Evolutionary conservation across 371 early-diverging fungal species (phyloP).

Genomic region (Mucor circinelloides): DNA sequence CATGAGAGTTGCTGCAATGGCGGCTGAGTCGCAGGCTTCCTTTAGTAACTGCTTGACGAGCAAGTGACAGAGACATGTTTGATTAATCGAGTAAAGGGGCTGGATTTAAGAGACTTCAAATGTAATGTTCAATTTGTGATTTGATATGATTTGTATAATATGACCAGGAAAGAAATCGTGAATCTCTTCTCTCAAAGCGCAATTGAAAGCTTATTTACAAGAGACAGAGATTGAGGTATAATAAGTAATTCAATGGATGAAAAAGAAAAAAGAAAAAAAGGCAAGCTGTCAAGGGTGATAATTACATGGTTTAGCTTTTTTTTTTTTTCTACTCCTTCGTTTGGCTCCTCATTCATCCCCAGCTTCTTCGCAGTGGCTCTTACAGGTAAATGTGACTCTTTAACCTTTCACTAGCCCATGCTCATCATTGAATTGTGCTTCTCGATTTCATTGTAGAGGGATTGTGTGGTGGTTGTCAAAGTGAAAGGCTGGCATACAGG

Average conservation of each 20-base stretch:
- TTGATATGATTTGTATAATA: neutral
- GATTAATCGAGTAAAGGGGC: neutral
- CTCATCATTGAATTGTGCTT: neutral
- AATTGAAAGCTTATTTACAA: neutral
- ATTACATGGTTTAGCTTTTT: conserved; percentile 1
- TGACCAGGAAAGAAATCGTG: neutral
- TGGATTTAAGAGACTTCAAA: neutral
- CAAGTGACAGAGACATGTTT: conserved; percentile 20
- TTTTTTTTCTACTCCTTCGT: neutral
- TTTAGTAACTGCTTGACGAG: conserved; percentile 15
- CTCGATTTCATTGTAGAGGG: neutral
- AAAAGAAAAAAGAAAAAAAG: neutral
- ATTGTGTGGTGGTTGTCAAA: too few relatives aligned
- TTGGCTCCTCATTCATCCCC: neutral
- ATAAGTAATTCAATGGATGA: neutral
- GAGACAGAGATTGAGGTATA: neutral
- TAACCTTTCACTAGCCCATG: neutral
- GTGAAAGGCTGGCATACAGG: neutral
- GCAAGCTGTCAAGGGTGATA: conserved; percentile 1
- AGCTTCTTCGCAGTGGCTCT: conserved; percentile 3
- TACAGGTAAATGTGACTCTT: neutral
- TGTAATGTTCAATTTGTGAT: neutral
- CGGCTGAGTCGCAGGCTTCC: neutral
- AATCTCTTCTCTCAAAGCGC: neutral
- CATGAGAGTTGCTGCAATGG: neutral